Base-by-base conservation (phyloP, 1,284 basidiomycete species). In the Cystobasidium sp. region DNA sequence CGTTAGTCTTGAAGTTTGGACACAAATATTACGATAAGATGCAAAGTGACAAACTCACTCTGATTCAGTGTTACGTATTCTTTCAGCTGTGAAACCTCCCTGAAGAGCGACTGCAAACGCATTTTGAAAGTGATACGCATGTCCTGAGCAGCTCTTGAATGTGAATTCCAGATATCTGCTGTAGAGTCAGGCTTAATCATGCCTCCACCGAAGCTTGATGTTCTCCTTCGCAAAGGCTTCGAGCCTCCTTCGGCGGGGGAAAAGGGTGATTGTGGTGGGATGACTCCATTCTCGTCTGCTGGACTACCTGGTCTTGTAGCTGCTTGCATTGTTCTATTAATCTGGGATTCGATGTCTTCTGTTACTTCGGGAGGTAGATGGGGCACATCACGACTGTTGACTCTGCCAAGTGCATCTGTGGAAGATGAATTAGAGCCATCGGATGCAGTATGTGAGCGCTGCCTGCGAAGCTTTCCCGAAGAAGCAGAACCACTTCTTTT, bases 51-150 rank as follows among this genome's bases (percentile, higher is more conserved):
- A 24, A 18, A 93, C 0, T 95, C 97, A 22, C 79, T 92, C 80
- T 93, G 87, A 83, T 99, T 99, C 70, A 98, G 86, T 79, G 97
- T 92, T 63, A 94, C 89, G 79, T 94, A 99, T n/a, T 94, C 91
- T 82, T 88, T 88, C 72, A 98, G 86, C 47, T 92, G 90, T n/a
- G 90, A 91, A 59, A 91, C 86, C 31, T 70, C 63, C 24, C 70
- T 44, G 41, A 51, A 66, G 24, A 62, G 52, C 5, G 52, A 63
- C 31, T 72, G 76, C 66, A 72, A 39, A 18, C 76, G 63, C 37
- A 76, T 74, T 41, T 72, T 75, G 64, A 72, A 76, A 77, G 76
- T 86, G 67, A 97, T 87, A 49, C 94, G 89, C 20, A 91, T 88
- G 80, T 98, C 94, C 81, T 89, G 90, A 5, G 93, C 94, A 78